Base-by-base conservation (phyloP, 495 filamentous ascomycete genomes). In the Xanthoparmelia taractica region DNA sequence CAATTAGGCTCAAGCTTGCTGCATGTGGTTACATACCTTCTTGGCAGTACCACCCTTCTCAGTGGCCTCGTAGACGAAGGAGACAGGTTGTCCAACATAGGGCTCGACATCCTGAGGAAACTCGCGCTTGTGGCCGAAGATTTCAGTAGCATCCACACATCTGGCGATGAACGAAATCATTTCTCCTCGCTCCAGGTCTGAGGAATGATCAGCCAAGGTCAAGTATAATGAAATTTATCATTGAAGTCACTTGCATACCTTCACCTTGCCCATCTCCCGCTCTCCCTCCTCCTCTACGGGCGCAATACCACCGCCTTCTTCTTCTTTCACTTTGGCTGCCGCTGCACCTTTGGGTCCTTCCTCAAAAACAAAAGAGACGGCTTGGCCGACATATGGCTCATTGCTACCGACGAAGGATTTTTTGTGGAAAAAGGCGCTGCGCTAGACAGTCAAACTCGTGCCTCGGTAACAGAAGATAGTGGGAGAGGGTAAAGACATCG, bases 51-150 rank as follows among this genome's bases (percentile, higher is more conserved):
- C 58, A 25, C 63, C 63, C 27, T 65, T 65, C 25, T 65, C 63
- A 18, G 58, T 61, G 4, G 48, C 15, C 37, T 61, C 47, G 23
- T 54, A 59, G 20, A 57, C 15, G 48, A 54, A 65, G 8, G 63
- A 65, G 20, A 65, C 63, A n/a, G 59, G 59, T 45, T 61, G 57
- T 31, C 63, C 63, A 36, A 60, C 43, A 27, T 33, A 45, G n/a
- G 63, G 63, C 15, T 54, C 58, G 27, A 65, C 17, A 29, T 5
- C 29, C n/a, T 50, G 23, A 4, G 45, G 20, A 20, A 65, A 65
- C n/a, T 65, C 63, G n/a, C 55, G 38, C 29, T 65, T 65, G 50
- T 65, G 63, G 7, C 40, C 52, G 40, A 65, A 65, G 18, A 65
- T 47, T 6, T 57, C 52, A 10, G 41, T 41, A 13, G 25, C 55